Conservation (phyloP, 148 eudicot species). For the Cornus kousa region DNA sequence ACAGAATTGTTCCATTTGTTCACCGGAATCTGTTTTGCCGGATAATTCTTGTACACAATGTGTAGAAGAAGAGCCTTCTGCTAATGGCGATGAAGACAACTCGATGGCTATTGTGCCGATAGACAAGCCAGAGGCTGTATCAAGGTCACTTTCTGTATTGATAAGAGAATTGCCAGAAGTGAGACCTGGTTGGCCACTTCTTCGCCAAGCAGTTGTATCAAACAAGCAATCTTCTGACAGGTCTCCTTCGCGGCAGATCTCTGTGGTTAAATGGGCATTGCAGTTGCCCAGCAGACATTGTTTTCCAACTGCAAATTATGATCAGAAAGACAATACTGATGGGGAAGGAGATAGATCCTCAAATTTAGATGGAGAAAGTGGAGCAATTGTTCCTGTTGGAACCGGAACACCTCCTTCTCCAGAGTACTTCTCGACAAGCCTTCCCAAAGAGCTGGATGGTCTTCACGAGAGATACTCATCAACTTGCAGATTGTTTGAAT, state of each 20-base stretch:
- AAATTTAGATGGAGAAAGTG: constrained; percentile 48
- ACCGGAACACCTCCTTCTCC: constrained; percentile 23
- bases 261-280: constrained; percentile 66
- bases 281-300: constrained; percentile 47
- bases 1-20: constrained; percentile 59
- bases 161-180: constrained; percentile 44
- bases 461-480: constrained; percentile 71
- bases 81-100: constrained; percentile 28
- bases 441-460: constrained; percentile 51
- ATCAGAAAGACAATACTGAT: constrained; percentile 20
- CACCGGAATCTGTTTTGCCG: constrained; percentile 23
- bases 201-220: constrained; percentile 41
- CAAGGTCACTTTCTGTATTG: constrained; percentile 36
- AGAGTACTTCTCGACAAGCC: constrained; percentile 21
- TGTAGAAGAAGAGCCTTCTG: constrained; percentile 25
- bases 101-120: constrained; percentile 63
- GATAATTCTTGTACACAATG: constrained; percentile 18
- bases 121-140: constrained; percentile 30
- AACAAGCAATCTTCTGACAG: constrained; percentile 22
- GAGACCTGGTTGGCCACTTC: constrained; percentile 78
- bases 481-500: constrained; percentile 61
- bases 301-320: constrained; percentile 22
- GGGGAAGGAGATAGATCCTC: constrained; percentile 24
- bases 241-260: constrained; percentile 37
- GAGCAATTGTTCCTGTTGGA: constrained; percentile 51